Percentiles rank a stretch among this genome's conserved stretches.
phyloP scores from a whole-genome alignment of 306 rosid species.

The Biancaea sappan region DNA sequence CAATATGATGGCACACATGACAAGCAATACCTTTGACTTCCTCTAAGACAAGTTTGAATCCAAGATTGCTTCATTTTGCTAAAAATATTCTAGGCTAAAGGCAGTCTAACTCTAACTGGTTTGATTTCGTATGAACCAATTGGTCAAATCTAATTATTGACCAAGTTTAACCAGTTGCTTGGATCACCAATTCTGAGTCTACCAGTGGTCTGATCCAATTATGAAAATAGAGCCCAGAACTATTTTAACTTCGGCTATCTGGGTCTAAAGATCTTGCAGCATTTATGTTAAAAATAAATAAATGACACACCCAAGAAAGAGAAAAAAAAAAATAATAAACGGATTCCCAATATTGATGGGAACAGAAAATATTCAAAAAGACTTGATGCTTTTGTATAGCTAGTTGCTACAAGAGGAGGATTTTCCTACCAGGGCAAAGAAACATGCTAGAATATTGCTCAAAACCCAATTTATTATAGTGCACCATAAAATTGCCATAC shows the following conservation, averaged over 20 bases:
- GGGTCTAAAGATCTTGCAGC: neutral
- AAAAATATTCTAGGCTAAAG: no score
- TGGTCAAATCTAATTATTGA: no score
- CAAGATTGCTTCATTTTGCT: no score
- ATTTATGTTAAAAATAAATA: neutral
- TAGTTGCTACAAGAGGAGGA: conserved; percentile 26
- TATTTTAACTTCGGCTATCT: neutral
- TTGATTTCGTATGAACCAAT: no score
- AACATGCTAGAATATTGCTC: conserved; percentile 32
- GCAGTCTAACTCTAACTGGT: no score
- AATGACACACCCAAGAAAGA: neutral
- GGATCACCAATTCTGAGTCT: no score
- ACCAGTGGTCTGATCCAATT: no score
- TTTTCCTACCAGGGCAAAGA: conserved; percentile 28
- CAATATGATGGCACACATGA: no score
- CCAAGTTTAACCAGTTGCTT: no score
- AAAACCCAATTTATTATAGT: conserved; percentile 29
- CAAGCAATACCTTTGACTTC: no score
- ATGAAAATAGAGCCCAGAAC: no score
- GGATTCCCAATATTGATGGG: neutral
- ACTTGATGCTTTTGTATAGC: conserved; percentile 32
- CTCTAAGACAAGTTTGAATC: no score
- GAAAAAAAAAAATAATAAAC: neutral
- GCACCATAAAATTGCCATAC: conserved; percentile 33
- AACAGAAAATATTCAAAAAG: conserved; percentile 25